These are phyloP conservation scores for Paracamarosporium sp. DNA, from an alignment of 2,329 filamentous ascomycete species.

Conservation along the genomic window DNA sequence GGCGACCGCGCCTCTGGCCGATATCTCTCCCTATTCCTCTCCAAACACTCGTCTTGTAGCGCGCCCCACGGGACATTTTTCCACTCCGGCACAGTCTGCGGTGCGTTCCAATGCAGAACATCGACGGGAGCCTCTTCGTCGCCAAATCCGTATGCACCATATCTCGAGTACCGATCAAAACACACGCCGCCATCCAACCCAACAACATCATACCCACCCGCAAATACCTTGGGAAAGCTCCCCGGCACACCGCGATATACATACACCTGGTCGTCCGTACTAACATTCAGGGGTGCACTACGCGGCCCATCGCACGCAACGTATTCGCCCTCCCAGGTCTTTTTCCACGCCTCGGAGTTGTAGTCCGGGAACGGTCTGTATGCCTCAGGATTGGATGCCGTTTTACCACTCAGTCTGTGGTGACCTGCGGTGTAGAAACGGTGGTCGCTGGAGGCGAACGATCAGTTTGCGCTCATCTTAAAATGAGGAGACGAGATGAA, in stretches of 20 bases:
- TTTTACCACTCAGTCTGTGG: slow-evolving; percentile 32
- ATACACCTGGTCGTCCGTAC: slow-evolving; percentile 67
- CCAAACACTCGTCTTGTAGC: slow-evolving; percentile 70
- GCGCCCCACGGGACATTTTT: slow-evolving; percentile 72
- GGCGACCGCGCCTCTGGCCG: slow-evolving; percentile 49
- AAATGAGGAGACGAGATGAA: background rate
- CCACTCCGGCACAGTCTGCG: slow-evolving; percentile 60
- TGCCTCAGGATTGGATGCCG: slow-evolving; percentile 54
- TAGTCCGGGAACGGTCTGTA: slow-evolving; percentile 78
- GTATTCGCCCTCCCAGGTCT: slow-evolving; percentile 63
- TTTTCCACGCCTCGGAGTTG: slow-evolving; percentile 67
- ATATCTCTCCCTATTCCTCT: slow-evolving; percentile 71
- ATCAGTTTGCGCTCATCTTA: background rate
- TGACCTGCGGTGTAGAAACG: slow-evolving; percentile 48
- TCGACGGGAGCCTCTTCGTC: slow-evolving; percentile 59
- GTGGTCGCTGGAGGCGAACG: slow-evolving; percentile 41
- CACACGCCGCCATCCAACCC: slow-evolving; percentile 62
- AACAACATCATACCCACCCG: slow-evolving; percentile 47
- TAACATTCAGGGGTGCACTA: slow-evolving; percentile 58
- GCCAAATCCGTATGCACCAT: slow-evolving; percentile 64
- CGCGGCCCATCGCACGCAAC: slow-evolving; percentile 70
- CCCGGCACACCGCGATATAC: slow-evolving; percentile 66
- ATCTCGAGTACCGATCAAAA: slow-evolving; percentile 64
- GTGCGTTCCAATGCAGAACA: slow-evolving; percentile 49
- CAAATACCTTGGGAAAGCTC: slow-evolving; percentile 43